Evolutionary conservation across 2,329 filamentous ascomycete genomes (phyloP), one percentile per base, ranked within the genome.

Genomic region (Sporothrix variecibatus): DNA sequence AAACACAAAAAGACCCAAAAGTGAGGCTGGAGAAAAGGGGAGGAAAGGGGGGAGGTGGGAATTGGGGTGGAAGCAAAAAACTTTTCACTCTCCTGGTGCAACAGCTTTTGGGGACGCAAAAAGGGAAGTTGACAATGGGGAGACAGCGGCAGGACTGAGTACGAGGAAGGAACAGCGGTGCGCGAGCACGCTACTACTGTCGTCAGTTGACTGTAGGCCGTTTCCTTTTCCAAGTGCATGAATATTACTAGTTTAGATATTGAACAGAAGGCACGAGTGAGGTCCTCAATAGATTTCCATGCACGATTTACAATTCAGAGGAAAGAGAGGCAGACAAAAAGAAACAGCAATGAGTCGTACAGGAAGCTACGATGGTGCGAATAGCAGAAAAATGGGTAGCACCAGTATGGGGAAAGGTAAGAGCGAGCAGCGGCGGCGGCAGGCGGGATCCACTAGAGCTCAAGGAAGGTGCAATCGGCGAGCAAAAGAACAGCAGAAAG

Each of bases 401-500:
- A 46, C 12, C 38, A 28, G 38, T 40, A 67, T 28, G 62, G 65
- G 26, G 26, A 40, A 60, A 43, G 69, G 53, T 34, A 62, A 71
- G 26, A 46, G 43, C 43, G 46, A 69, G 28, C 71, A 60, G 56
- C 71, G 58, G 26, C 71, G n/a, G 9, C 40, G 49, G 60, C 71
- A 43, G 62, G 51, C n/a, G 62, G 62, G 71, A 73, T 28, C 71
- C 71, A 73, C 72, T 15, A 51, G 53, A 73, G 72, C 72, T 23
- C 38, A 67, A 43, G 62, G 38, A 28, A 28, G 62, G 62, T 28
- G 38, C 62, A 67, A 43, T 67, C 38, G 38, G 62, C 26, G 67
- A 53, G 67, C 67, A 69, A 40, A 53, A 46, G 43, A 26, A 53
- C 43, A 23, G 46, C 43, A 43, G 28, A 43, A 43, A n/a, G 23